Percentiles rank a stretch among this genome's conserved stretches.
These are phyloP conservation scores for Panicum miliaceum DNA, from an alignment of 176 grass and related monocot species.

Conservation along the genomic window DNA sequence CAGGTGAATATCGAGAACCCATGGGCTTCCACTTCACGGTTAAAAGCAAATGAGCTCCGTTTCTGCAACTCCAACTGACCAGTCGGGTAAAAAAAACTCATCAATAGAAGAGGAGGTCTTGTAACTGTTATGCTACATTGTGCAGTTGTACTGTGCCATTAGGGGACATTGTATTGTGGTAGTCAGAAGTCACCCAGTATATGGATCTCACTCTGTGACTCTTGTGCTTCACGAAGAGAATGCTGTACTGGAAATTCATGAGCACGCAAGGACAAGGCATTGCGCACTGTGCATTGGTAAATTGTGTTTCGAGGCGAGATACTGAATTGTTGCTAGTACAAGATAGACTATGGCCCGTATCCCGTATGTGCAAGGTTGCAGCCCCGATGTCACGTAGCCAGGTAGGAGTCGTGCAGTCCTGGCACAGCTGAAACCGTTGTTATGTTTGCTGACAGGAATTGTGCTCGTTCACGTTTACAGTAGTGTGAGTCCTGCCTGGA, in stretches of 20 bases:
- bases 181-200: not conserved
- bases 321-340: too few relatives aligned
- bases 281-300: not conserved
- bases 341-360: too few relatives aligned
- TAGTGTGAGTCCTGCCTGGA: not conserved
- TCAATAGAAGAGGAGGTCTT: not conserved
- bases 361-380: too few relatives aligned
- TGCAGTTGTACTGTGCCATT: not conserved
- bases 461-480: not conserved
- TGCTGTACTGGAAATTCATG: not conserved
- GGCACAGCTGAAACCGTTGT: not conserved
- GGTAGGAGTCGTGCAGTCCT: too few relatives aligned
- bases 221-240: not conserved
- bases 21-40: constrained; percentile 77
- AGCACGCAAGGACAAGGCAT: not conserved
- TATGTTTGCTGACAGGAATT: not conserved
- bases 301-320: too few relatives aligned
- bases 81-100: not conserved
- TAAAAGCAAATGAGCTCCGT: constrained; percentile 19
- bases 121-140: not conserved
- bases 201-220: not conserved
- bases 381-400: too few relatives aligned
- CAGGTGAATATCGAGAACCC: constrained; percentile 75
- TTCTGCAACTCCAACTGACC: not conserved
- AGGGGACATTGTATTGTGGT: not conserved